Evolutionary conservation across 23 red algal species (phyloP), one percentile per base, ranked within the genome.

Genomic region (Gracilaria gracilis): DNA sequence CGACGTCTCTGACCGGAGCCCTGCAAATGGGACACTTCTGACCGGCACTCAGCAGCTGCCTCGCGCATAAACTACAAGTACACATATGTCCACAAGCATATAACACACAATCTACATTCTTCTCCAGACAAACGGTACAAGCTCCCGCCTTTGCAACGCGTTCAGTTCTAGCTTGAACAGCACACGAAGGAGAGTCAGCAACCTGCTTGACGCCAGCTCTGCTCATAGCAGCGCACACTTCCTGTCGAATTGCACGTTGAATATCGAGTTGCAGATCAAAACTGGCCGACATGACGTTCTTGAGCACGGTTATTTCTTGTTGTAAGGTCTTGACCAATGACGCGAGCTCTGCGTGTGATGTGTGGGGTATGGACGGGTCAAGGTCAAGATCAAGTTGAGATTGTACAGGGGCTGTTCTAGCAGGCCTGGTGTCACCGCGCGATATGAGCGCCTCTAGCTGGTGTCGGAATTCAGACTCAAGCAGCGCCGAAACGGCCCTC

Each of bases 181-280:
- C 49, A 21, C 53, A 48, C 29, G 51, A 37, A 15, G 83, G 29
- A 24, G 67, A 39, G 15, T 67, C 31, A 27, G 48, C 64, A 29
- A 67, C 78, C 12, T 78, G 23, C 27, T 80, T 75, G 33, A 34
- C 85, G 9, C 57, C 35, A 35, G 79, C 57, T 70, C 29, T 69
- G 38, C 29, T 75, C 65, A 98, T 53, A 11, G 90, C 90, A n/a
- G 91, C 92, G 28, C 80, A 67, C 16, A 98, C 87, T 55, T 98
- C 95, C 69, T 98, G 95, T 21, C 95, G 64, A 70, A 98, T 91
- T 34, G 89, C 75, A 25, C 95, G 81, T 72, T 98, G 95, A 40
- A 98, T 94, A 65, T 98, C 95, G 24, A 98, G 78, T 57, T 98
- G 89, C 61, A 98, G 39, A 62, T 98, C 95, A 90, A 98, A 98